These are phyloP conservation scores for Hibiscus trionum DNA, from an alignment of 345 rosid genomes.

Conservation along the genomic window DNA sequence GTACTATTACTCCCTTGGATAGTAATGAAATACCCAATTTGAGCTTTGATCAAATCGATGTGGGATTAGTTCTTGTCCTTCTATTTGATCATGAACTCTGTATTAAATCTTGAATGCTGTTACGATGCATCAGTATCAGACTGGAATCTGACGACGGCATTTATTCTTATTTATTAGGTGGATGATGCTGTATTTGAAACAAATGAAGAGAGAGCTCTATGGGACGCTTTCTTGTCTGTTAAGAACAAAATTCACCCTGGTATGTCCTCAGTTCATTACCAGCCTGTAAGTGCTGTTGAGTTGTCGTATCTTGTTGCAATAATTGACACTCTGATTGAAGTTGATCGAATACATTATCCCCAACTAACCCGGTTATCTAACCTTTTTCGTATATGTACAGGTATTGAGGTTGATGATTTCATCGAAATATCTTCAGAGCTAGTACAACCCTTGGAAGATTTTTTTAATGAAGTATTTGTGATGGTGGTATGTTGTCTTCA, in stretches of 20 bases:
- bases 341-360: not conserved
- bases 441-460: slow-evolving; percentile 74
- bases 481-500: slow-evolving; percentile 79
- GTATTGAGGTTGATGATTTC: slow-evolving; percentile 63
- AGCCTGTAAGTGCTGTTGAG: not conserved
- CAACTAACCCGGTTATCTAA: not conserved
- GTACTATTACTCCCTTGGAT: slow-evolving; percentile 24
- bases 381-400: slow-evolving; percentile 28
- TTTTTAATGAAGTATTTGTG: slow-evolving; percentile 82
- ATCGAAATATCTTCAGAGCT: slow-evolving; percentile 56
- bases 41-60: not conserved
- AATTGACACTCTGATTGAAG: not conserved
- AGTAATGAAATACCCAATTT: not conserved
- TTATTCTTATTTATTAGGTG: slow-evolving; percentile 39
- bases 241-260: slow-evolving; percentile 57
- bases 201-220: slow-evolving; percentile 61
- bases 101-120: not conserved
- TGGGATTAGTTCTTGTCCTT: not conserved
- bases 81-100: not conserved
- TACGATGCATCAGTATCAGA: not conserved
- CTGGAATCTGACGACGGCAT: not conserved
- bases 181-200: slow-evolving; percentile 73
- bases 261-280: slow-evolving; percentile 18
- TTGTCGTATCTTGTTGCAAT: not conserved
- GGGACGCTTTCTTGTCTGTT: slow-evolving; percentile 49